Conservation (phyloP, 2,329 filamentous ascomycete genomes). For the Cytospora leucostoma region DNA sequence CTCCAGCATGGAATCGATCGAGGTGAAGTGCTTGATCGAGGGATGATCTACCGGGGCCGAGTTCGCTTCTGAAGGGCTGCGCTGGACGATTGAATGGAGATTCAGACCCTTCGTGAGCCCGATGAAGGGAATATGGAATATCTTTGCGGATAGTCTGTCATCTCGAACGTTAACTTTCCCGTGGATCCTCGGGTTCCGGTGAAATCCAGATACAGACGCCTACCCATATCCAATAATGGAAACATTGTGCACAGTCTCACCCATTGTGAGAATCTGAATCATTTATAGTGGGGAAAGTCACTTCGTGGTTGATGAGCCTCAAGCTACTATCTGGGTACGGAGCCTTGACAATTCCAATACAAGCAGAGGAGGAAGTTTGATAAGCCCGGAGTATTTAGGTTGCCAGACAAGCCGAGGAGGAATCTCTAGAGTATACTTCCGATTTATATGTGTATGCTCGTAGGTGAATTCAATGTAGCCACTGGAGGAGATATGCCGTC, state of each 20-base stretch:
- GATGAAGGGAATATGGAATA: constrained; percentile 74
- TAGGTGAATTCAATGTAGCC: no score
- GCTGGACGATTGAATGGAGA: constrained; percentile 76
- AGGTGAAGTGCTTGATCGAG: constrained; percentile 62
- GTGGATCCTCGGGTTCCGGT: neutral
- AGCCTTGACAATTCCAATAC: no score
- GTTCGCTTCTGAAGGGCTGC: constrained; percentile 62
- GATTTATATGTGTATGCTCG: no score
- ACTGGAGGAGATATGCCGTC: no score
- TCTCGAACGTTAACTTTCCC: neutral
- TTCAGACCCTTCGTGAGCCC: constrained; percentile 62
- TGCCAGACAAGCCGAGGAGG: no score
- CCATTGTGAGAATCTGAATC: neutral
- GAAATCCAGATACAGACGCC: neutral
- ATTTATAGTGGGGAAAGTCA: no score
- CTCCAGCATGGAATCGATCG: constrained; percentile 62
- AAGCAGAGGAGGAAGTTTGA: no score
- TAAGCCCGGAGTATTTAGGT: no score
- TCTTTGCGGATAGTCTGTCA: constrained; percentile 64
- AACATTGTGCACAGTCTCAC: constrained; percentile 34
- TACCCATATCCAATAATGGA: constrained; percentile 36
- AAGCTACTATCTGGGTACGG: neutral
- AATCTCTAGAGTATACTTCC: no score
- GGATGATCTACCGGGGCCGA: constrained; percentile 72
- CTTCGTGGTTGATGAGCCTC: neutral